A percentile compares a stretch with the other conserved stretches of the same genome.
phyloP scores from a whole-genome alignment of 1,139 yeast genomes.

The Yamadazyma siamensis region DNA sequence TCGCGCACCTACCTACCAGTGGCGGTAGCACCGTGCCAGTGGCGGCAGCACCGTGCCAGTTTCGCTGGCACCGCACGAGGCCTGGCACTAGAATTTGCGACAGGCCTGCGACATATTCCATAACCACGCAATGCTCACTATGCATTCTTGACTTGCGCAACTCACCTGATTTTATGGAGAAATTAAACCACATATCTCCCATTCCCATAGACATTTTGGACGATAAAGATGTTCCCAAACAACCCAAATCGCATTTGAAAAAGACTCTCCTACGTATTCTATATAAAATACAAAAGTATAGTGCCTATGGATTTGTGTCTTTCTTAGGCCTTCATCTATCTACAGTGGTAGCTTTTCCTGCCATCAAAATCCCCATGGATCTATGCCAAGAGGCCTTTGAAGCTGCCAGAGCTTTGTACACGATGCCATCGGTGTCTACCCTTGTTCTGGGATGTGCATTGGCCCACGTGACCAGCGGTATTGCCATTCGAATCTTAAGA shows the following conservation, averaged over 20 bases:
- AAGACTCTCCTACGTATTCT: slow-evolving; percentile 12
- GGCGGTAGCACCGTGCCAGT: too few species aligned
- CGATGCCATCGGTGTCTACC: slow-evolving; percentile 48
- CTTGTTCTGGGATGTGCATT: slow-evolving; percentile 44
- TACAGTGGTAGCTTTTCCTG: slow-evolving; percentile 56
- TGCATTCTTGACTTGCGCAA: neutral
- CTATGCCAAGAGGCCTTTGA: slow-evolving; percentile 56
- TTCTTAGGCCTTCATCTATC: slow-evolving; percentile 60
- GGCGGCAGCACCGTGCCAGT: too few species aligned
- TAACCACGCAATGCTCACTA: too few species aligned
- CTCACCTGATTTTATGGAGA: neutral
- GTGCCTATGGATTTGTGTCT: slow-evolving; percentile 55
- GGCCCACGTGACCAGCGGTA: slow-evolving; percentile 55
- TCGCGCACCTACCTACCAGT: too few species aligned
- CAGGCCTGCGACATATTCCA: too few species aligned
- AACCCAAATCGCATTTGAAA: slow-evolving; percentile 3
- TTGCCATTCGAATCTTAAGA: slow-evolving; percentile 41
- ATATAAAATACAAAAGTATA: slow-evolving; percentile 49
- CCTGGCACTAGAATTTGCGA: too few species aligned
- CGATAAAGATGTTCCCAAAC: slow-evolving; percentile 1
- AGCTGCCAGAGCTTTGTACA: slow-evolving; percentile 62
- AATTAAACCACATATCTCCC: slow-evolving; percentile 11
- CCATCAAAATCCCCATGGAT: slow-evolving; percentile 36
- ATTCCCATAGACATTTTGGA: slow-evolving; percentile 15
- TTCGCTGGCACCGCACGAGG: too few species aligned